A percentile compares a stretch with the other conserved stretches of the same genome.
phyloP scores from a whole-genome alignment of 1,284 basidiomycete genomes.

The Cerrena zonata region DNA sequence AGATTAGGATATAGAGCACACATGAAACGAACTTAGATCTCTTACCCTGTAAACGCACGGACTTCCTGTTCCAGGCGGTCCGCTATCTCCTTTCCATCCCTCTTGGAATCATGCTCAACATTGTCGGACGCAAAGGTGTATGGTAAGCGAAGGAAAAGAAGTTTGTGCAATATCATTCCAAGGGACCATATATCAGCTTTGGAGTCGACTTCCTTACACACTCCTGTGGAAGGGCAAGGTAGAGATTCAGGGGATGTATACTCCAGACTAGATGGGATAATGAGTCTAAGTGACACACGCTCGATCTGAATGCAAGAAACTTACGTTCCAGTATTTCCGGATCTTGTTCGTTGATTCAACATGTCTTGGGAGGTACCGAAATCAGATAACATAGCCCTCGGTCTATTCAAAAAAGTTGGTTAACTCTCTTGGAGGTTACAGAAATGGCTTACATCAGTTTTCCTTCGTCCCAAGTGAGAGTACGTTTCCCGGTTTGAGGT shows the following conservation, averaged over 20 bases:
- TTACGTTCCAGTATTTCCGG: constrained; percentile 89
- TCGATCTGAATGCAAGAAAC: constrained; percentile 34
- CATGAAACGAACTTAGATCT: too few relatives aligned
- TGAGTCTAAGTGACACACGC: background rate
- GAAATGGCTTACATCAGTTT: constrained; percentile 71
- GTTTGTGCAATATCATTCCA: constrained; percentile 45
- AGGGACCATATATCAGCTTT: constrained; percentile 93
- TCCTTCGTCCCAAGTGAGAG: constrained; percentile 88
- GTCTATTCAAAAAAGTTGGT: constrained; percentile 38
- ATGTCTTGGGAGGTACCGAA: constrained; percentile 92
- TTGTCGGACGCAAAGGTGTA: constrained; percentile 63
- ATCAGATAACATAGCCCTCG: constrained; percentile 85
- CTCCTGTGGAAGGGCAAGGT: constrained; percentile 59
- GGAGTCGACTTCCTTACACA: constrained; percentile 70
- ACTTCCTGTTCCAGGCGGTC: constrained; percentile 70
- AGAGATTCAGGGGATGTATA: constrained; percentile 85
- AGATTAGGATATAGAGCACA: too few relatives aligned
- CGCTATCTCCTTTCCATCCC: constrained; percentile 55
- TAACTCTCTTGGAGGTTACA: too few relatives aligned
- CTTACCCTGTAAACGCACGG: constrained; percentile 66
- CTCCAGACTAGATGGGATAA: constrained; percentile 50
- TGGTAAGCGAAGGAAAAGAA: constrained; percentile 80
- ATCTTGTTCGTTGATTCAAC: constrained; percentile 63
- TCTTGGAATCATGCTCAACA: constrained; percentile 30
- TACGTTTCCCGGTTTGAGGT: constrained; percentile 71